These are phyloP conservation scores for Botrytis elliptica DNA, from an alignment of 2,329 filamentous ascomycete species.

Conservation along the genomic window DNA sequence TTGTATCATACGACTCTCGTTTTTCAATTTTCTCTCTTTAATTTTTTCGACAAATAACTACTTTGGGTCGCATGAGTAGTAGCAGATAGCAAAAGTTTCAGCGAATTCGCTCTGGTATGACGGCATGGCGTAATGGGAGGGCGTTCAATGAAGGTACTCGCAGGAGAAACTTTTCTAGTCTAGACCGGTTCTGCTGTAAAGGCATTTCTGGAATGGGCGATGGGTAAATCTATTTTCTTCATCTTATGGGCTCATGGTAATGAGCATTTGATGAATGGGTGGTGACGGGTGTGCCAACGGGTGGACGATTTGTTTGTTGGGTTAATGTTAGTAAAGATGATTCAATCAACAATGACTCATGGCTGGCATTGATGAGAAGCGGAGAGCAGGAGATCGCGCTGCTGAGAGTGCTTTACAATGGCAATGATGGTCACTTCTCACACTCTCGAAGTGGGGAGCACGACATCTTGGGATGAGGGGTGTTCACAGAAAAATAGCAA, in stretches of 20 bases:
- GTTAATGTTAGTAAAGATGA: slow-evolving; percentile 25
- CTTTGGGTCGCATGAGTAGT: slow-evolving; percentile 35
- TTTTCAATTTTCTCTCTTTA: slow-evolving; percentile 26
- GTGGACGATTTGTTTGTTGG: slow-evolving; percentile 17
- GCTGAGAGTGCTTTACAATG: slow-evolving; percentile 25
- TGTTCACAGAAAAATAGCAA: slow-evolving; percentile 19
- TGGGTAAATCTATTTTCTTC: slow-evolving; percentile 33
- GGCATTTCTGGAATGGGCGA: slow-evolving; percentile 37
- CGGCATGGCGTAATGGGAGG: slow-evolving; percentile 35
- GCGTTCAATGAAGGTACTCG: slow-evolving; percentile 32
- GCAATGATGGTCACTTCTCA: slow-evolving; percentile 34
- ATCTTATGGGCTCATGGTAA: slow-evolving; percentile 26
- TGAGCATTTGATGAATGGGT: slow-evolving; percentile 25
- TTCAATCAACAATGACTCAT: slow-evolving; percentile 10
- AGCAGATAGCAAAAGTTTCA: slow-evolving; percentile 39
- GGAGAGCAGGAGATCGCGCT: slow-evolving; percentile 26
- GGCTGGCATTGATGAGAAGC: slow-evolving; percentile 21
- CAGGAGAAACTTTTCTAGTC: slow-evolving; percentile 34
- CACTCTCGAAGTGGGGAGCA: slow-evolving; percentile 32
- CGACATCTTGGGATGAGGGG: slow-evolving; percentile 32
- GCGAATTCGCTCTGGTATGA: slow-evolving; percentile 38
- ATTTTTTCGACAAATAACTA: slow-evolving; percentile 28
- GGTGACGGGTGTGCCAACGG: slow-evolving; percentile 22
- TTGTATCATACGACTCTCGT: slow-evolving; percentile 40
- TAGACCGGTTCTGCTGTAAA: slow-evolving; percentile 33